Base-by-base conservation (phyloP, 768 basidiomycete genomes). In the Boletus reticulatus region DNA sequence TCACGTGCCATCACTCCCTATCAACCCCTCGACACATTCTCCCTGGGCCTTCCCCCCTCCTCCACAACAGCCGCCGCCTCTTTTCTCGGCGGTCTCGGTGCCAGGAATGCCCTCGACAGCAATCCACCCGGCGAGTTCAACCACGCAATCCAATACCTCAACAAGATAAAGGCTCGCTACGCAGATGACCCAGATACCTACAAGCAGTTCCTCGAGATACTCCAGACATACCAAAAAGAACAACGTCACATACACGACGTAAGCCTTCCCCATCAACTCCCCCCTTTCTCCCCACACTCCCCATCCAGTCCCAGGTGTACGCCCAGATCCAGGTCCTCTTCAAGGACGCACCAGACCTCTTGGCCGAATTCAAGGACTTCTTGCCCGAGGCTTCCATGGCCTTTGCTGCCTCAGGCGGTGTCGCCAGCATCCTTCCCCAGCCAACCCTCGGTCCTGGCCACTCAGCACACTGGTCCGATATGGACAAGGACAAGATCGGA, bases 81-180 rank as follows among this genome's bases (percentile, higher is more conserved):
- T 17, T 79, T 88, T 55, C 78, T 90, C 20, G 83, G 84, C 29
- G 82, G 80, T 47, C 75, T 88, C 59, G 80, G 71, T 55, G 75
- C 76, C 58, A 78, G 76, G 62, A 76, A 78, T 41, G 70, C 76
- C 16, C 73, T 77, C 38, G 83, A 84, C 60, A 74, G 76, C 58
- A 82, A 81, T 51, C 77, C 81, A 13, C 69, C 79, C 12, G 82
- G 78, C 56, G 88, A 98, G 67, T 97, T 94, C 76, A 88, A 89
- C 70, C 88, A 96, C 65, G 97, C 97, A 14, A 98, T 98, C 59
- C 86, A 93, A 64, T 99, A 95, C 71, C 86, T 99, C 64, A 98
- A 97, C 82, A 96, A 95, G 78, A 98, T 99, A 78, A 98, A 98
- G 75, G 86, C 85, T 17, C 86, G 94, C 20, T 98, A 88, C 72